Evolutionary conservation across 2,329 filamentous ascomycete species (phyloP).

Genomic region (Aspergillus hiratsukae): DNA sequence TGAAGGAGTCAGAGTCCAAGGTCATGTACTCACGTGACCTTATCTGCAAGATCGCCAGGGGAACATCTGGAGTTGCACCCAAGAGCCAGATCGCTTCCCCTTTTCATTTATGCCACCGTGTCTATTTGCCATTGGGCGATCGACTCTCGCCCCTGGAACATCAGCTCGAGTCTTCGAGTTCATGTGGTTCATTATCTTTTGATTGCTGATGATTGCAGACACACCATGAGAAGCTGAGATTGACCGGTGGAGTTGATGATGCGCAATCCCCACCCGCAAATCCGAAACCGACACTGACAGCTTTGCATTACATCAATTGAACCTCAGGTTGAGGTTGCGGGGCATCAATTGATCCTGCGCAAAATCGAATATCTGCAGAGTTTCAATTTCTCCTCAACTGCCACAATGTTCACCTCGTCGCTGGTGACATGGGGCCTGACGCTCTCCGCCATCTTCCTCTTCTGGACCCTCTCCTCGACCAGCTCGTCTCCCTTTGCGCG

Average conservation of each 20-base stretch:
- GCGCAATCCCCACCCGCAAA: background rate
- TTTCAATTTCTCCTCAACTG: background rate
- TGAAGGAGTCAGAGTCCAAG: background rate
- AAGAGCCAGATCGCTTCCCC: constrained; percentile 10
- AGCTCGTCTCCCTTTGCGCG: constrained; percentile 35
- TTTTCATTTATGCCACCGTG: constrained; percentile 23
- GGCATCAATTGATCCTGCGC: background rate
- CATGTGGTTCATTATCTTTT: background rate
- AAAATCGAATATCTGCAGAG: background rate
- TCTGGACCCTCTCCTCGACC: constrained; percentile 41
- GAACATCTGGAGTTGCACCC: background rate
- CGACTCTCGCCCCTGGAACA: background rate
- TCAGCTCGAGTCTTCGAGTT: background rate
- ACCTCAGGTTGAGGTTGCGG: background rate
- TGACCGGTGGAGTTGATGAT: background rate
- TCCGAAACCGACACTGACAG: background rate
- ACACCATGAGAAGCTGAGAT: background rate
- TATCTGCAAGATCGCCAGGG: background rate
- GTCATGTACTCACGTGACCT: background rate
- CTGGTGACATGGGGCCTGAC: constrained; percentile 29
- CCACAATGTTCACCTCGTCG: constrained; percentile 15
- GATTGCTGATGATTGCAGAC: background rate
- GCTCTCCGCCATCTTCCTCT: constrained; percentile 40
- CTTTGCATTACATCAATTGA: background rate
- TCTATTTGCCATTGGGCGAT: constrained; percentile 15